Base-by-base conservation (phyloP, 192 early-diverging fungal genomes). In the Backusella tarrabulga region DNA sequence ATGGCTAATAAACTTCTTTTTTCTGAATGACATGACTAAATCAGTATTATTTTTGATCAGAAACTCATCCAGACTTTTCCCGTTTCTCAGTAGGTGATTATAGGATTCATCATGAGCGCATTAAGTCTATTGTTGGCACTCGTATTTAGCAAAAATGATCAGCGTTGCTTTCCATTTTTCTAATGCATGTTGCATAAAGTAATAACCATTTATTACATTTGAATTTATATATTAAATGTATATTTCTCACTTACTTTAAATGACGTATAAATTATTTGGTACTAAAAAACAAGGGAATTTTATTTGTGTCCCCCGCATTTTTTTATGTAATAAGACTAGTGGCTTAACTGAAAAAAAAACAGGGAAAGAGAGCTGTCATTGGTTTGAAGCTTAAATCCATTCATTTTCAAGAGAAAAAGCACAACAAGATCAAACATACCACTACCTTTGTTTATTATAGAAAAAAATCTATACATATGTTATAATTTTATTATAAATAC, bases 31-130 rank as follows among this genome's bases (percentile, higher is more conserved):
- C 23, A 60, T 60, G 54, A 60, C 54, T 60, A 60, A 60, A 60
- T 60, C 54, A 60, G 54, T 29, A 63, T 63, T 63, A 63, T 63
- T 63, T 50, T 63, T 63, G 21, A 29, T 63, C 56, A 63, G 54
- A 60, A 60, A 60, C 54, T 23, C 54, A 26, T 60, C 4, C 54
- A 60, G 56, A 63, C 56, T 63, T 63, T 63, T 63, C 56, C 56
- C 56, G 56, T 26, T 29, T 63, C 56, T 63, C 21, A 63, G 12
- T 29, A 63, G 23, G n/a, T 21, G 54, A 56, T n/a, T 56, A 29
- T 11, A 29, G 29, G 56, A 63, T 63, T 63, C 3, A 21, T 11
- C 12, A 29, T 63, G 9, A 63, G 26, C n/a, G 11, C 29, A 63
- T 26, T 9, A 26, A 12, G 23, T 29, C 23, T 63, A 63, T 26